phyloP scores from a whole-genome alignment of 139 green algal species.

The Diplosphaera chodatii region DNA sequence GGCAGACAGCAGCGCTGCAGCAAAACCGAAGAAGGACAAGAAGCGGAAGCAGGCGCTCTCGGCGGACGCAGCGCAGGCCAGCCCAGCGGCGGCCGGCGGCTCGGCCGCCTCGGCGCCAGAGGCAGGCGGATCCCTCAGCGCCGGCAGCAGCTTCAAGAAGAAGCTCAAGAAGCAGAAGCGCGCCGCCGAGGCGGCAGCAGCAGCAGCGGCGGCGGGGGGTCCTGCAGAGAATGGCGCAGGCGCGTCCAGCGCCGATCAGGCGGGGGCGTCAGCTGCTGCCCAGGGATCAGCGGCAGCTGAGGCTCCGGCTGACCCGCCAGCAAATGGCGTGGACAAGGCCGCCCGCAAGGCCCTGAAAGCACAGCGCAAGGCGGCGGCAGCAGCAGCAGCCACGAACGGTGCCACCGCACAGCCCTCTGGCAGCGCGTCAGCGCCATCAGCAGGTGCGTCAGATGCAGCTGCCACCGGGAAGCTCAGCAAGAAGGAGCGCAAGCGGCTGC shows the following conservation, averaged over 20 bases:
- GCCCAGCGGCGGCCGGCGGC: too few relatives aligned
- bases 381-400: too few relatives aligned
- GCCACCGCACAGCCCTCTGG: too few relatives aligned
- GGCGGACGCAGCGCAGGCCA: too few relatives aligned
- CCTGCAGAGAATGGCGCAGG: neutral
- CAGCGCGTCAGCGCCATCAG: too few relatives aligned
- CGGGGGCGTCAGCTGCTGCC: too few relatives aligned
- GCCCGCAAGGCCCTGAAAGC: slow-evolving; percentile 6
- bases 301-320: too few relatives aligned
- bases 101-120: neutral
- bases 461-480: neutral
- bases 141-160: slow-evolving; percentile 7
- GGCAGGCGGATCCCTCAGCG: too few relatives aligned
- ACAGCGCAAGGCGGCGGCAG: neutral
- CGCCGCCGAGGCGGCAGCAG: neutral
- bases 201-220: too few relatives aligned
- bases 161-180: slow-evolving; percentile 13
- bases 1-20: neutral
- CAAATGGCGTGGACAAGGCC: too few relatives aligned
- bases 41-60: neutral
- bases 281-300: too few relatives aligned
- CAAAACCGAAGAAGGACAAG: slow-evolving; percentile 14
- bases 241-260: too few relatives aligned
- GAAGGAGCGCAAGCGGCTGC: slow-evolving; percentile 4
- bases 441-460: neutral